phyloP scores from a whole-genome alignment of 208 protist species.

The Naegleria lovaniensis region DNA sequence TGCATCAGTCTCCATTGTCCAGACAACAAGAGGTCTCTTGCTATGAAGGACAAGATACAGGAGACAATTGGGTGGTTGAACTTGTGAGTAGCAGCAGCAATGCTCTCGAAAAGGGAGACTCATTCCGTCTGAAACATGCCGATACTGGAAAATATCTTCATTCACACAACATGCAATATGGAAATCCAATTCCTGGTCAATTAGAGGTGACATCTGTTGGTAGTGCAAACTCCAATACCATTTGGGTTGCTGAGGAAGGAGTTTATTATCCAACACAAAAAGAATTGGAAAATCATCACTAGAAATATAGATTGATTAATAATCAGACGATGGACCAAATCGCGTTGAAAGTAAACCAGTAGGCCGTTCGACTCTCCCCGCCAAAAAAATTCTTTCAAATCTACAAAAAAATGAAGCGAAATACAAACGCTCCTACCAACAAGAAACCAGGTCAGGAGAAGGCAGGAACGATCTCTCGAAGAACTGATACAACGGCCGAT shows the following conservation, averaged over 20 bases:
- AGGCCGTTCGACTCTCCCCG: too few species aligned
- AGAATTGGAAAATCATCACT: background rate
- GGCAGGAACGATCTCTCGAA: background rate
- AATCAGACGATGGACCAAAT: too few species aligned
- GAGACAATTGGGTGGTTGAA: constrained; percentile 8
- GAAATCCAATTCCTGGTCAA: constrained; percentile 24
- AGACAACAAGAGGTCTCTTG: constrained; percentile 25
- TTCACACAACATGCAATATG: background rate
- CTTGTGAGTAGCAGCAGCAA: background rate
- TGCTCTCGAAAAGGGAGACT: background rate
- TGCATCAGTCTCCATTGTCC: background rate
- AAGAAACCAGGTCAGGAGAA: too few species aligned
- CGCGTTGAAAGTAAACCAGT: too few species aligned
- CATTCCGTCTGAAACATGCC: background rate
- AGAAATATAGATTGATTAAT: too few species aligned
- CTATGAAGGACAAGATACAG: constrained; percentile 15
- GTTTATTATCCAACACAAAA: constrained; percentile 23
- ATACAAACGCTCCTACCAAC: too few species aligned
- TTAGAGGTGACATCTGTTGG: background rate
- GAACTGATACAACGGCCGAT: background rate
- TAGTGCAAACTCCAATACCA: background rate
- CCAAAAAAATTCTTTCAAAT: too few species aligned
- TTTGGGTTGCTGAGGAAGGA: constrained; percentile 9
- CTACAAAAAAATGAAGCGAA: too few species aligned
- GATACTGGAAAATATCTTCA: constrained; percentile 30